Evolutionary conservation across 768 basidiomycete species (phyloP), one percentile per base, ranked within the genome.

Genomic region (Serendipita sp.): DNA sequence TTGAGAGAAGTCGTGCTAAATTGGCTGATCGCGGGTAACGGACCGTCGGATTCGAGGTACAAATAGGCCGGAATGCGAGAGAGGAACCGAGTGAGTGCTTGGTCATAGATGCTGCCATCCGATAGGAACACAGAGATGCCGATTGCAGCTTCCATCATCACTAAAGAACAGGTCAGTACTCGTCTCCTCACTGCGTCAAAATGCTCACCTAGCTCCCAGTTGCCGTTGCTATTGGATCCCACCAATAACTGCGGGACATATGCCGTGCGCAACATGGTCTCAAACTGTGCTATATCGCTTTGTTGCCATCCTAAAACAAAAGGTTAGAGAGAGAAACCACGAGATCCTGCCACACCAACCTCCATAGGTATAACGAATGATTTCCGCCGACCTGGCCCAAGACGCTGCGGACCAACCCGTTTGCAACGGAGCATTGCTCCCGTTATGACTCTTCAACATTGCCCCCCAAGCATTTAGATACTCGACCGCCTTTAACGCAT

Each of bases 401-500:
- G 32, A 45, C 11, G 63, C 36, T 5, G 35, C 63, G n/a, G 63
- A 44, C 63, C 63, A 63, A n/a, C 63, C 63, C n/a, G 63, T 44
- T 36, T 63, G 63, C n/a, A 63, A 41, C n/a, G 63, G 63, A 3
- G 63, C 63, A 41, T 63, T 63, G 32, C 35, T 63, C n/a, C 44
- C 44, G 23, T 44, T 63, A 47, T 63, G 63, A 28, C 36, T 18
- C 45, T 63, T 16, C n/a, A 63, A 13, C n/a, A 36, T 44, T 7
- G 16, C 8, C 1, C 35, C 36, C 63, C 63, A 63, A 3, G 63
- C 63, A 3, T 63, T 47, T 8, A 63, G 11, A 41, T 44, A 44
- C 63, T 18, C n/a, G n/a, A 63, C n/a, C 15, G 63, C 63, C 63
- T 63, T 63, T 4, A 10, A 3, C n/a, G 63, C 63, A 47, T 63